Evolutionary conservation across 345 rosid genomes (phyloP), one percentile per base, ranked within the genome.

Genomic region (Geranium rotundifolium): DNA sequence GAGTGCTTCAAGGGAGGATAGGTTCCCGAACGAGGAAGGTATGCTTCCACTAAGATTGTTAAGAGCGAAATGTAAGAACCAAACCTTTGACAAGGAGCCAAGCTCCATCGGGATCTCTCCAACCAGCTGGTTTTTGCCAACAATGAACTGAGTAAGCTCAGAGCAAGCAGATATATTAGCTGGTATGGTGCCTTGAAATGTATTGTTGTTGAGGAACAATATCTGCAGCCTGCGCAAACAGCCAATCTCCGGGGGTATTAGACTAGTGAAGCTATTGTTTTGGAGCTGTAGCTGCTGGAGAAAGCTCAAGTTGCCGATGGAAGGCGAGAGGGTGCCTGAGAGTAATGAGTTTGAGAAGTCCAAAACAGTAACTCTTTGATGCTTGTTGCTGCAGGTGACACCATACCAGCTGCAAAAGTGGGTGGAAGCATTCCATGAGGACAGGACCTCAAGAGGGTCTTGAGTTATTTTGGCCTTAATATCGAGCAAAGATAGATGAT

Each of bases 21-120:
- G 19, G 46, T 72, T 77, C 1, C 84, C 76, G 14, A 72, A 9
- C 17, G 60, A 62, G n/a, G 64, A 27, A 27, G 77, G 74, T 27
- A 79, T 31, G 1, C 56, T 56, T 58, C 79, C 82, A 0, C 19
- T 64, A 10, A 82, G 54, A 55, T 71, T 60, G 55, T 67, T 79
- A 13, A 0, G 0, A 39, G 0, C 2, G 13, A 63, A 5, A 17
- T 0, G 0, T 15, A 75, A 23, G 0, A 0, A 0, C 0, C 0
- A 10, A 8, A 77, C 75, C 15, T 73, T 71, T 1, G 1, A 0
- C 57, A 79, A 9, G 4, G 63, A 64, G 5, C 61, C 66, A n/a
- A 76, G 41, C 0, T 69, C 67, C 9, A 1, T n/a, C 4, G 79
- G 79, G 60, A 78, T 63, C 29, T 31, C 29, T 19, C 73, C 65